A percentile compares a stretch with the other conserved stretches of the same genome.
These are phyloP conservation scores for Trametes villosa DNA, from an alignment of 768 basidiomycete genomes.

Conservation along the genomic window DNA sequence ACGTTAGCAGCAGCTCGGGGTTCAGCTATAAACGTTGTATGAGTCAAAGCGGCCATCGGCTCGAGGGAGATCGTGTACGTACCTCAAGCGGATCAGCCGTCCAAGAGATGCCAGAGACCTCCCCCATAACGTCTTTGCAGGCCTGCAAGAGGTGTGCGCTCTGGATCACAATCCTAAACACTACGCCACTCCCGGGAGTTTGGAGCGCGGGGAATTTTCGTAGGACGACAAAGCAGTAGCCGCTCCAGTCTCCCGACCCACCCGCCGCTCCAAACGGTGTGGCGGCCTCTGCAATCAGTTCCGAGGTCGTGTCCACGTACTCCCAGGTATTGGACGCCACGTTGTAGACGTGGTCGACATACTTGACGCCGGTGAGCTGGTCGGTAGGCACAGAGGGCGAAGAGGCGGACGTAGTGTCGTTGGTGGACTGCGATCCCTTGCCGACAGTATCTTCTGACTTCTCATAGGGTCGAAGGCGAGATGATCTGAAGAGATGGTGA, in stretches of 20 bases:
- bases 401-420: neutral
- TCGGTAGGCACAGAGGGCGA: no score
- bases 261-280: neutral
- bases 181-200: conserved; percentile 17
- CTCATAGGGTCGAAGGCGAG: no score
- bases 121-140: conserved; percentile 61
- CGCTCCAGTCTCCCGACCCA: conserved; percentile 59
- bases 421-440: no score
- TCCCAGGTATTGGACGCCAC: conserved; percentile 61
- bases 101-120: conserved; percentile 63
- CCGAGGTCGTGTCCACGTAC: conserved; percentile 61
- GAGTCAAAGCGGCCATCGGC: neutral
- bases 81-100: conserved; percentile 58
- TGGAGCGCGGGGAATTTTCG: conserved; percentile 51
- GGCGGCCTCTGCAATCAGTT: conserved; percentile 37
- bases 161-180: conserved; percentile 60
- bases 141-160: conserved; percentile 60
- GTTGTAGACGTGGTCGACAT: conserved; percentile 62
- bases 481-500: no score
- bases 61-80: neutral
- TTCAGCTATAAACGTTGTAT: conserved; percentile 43
- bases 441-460: no score
- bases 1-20: conserved; percentile 58
- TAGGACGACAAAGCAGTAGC: conserved; percentile 60
- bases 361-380: conserved; percentile 48